Evolutionary conservation across 345 rosid species (phyloP), one percentile per base, ranked within the genome.

Genomic region (Populus tremula): DNA sequence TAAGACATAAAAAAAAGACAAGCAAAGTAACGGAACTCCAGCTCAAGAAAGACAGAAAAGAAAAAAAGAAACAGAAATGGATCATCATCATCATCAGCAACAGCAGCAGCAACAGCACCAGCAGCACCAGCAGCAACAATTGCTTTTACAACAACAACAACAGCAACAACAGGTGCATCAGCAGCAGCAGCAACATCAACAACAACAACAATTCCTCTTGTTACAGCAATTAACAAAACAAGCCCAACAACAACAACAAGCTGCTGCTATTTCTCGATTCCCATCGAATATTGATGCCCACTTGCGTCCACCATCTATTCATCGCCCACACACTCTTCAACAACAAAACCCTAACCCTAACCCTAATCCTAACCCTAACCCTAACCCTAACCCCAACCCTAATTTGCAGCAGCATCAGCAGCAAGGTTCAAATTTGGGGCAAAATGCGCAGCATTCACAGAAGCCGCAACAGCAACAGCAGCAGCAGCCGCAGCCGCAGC

Each of bases 211-310:
- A 67, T 72, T 85, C 12, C 87, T 92, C 5, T 83, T 88, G 61
- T 80, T 90, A 56, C 92, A 90, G 43, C 96, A 91, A 82, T 80
- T 88, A 54, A 88, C 84, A 8, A 82, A 85, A 69, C 88, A 86
- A 76, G 85, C 88, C 10, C 85, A 84, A 39, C 92, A 87, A n/a
- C 96, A 90, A 45, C 91, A 89, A 43, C 97, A 93, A 65, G 92
- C 94, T 3, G 84, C 91, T 1, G 95, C 97, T 1, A 94, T 96
- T 81, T 83, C 99, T 50, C 89, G 98, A n/a, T 96, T 96, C 78
- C 98, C 98, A 0, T 94, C 99, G 8, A 94, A 92, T 84, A 92
- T 92, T 75, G 97, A 94, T 64, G 97, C 91, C 1, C 97, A 92
- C 76, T 81, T 93, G 75, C 92, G 94, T 0, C 80, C 91, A 8